These are phyloP conservation scores for Calophaca sinica DNA, from an alignment of 306 rosid genomes.

Conservation along the genomic window DNA sequence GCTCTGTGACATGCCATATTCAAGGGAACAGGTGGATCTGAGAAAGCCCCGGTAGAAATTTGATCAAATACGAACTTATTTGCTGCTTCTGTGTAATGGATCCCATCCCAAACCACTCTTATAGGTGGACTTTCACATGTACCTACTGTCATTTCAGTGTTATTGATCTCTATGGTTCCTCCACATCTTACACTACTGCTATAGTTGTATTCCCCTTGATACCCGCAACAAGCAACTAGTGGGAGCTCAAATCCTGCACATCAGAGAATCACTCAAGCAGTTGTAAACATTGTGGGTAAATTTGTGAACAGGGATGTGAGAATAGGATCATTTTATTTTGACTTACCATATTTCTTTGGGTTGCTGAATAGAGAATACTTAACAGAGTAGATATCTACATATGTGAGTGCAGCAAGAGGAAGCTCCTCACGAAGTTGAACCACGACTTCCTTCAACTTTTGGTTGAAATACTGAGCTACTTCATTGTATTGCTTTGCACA, in stretches of 20 bases:
- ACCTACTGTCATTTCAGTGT: not conserved
- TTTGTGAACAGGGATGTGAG: no score
- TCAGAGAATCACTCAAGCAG: no score
- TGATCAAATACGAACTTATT: not conserved
- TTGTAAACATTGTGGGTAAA: no score
- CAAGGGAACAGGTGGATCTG: not conserved
- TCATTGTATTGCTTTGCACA: no score
- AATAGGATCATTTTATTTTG: no score
- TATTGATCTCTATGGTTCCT: not conserved
- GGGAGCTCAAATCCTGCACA: constrained; percentile 10
- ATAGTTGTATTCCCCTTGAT: constrained; percentile 3
- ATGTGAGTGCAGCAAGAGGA: constrained; percentile 58
- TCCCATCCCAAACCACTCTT: not conserved
- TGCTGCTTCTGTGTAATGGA: not conserved
- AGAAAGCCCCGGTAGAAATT: not conserved
- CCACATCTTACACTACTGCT: not conserved
- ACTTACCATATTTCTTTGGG: no score
- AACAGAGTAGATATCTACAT: constrained; percentile 55
- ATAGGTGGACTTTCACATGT: not conserved
- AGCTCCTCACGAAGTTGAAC: constrained; percentile 54
- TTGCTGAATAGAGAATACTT: constrained; percentile 46
- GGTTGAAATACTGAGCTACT: constrained; percentile 45
- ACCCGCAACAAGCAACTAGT: constrained; percentile 1
- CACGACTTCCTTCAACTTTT: constrained; percentile 52
- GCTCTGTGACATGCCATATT: not conserved